A percentile compares a stretch with the other conserved stretches of the same genome.
Conservation (phyloP, 140 eudicot species). For the Ambrosia hybrid region DNA sequence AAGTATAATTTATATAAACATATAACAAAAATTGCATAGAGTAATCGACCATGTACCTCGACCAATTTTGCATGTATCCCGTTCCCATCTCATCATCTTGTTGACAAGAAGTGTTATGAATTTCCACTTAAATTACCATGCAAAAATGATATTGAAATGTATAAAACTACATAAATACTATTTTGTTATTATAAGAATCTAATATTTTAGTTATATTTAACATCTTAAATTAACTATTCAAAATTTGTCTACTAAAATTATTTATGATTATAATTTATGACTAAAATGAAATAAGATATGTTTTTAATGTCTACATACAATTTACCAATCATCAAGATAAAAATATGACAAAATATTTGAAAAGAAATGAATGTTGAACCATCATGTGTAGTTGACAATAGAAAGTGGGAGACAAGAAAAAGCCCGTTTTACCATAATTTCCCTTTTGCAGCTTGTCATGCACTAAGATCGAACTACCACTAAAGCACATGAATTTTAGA, state of each 20-base stretch:
- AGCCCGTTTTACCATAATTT: conserved; percentile 24
- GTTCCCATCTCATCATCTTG: background rate
- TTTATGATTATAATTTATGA: too few species aligned
- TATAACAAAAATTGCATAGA: too few species aligned
- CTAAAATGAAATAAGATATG: too few species aligned
- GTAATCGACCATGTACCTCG: too few species aligned
- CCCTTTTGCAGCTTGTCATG: conserved; percentile 37
- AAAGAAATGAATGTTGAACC: conserved; percentile 7
- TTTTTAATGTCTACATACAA: too few species aligned
- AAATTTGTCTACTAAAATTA: too few species aligned
- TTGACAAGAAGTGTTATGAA: background rate
- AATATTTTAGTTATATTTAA: background rate
- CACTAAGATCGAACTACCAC: conserved; percentile 32
- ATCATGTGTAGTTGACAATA: conserved; percentile 35
- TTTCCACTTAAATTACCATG: too few species aligned
- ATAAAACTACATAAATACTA: background rate
- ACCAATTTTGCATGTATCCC: too few species aligned
- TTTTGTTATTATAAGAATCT: background rate
- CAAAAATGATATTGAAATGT: background rate
- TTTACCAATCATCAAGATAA: background rate
- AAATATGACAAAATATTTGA: background rate
- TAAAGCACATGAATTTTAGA: conserved; percentile 19
- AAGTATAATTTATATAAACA: too few species aligned
- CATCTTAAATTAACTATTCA: too few species aligned
- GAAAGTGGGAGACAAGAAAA: conserved; percentile 47